phyloP scores from a whole-genome alignment of 2,329 filamentous ascomycete genomes.

The Neocatenulostroma microsporum region DNA sequence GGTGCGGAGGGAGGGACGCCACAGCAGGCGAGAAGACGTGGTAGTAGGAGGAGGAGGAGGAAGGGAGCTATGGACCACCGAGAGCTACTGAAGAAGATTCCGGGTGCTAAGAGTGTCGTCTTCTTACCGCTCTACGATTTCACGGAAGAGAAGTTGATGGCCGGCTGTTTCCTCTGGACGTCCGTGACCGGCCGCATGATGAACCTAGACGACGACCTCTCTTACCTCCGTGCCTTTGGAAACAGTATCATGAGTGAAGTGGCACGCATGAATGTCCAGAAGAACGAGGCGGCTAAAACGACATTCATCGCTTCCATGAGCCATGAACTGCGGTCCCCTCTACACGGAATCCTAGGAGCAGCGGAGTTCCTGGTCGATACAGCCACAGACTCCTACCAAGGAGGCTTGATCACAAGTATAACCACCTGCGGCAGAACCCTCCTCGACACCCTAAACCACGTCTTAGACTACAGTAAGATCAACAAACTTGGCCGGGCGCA shows the following conservation, averaged over 20 bases:
- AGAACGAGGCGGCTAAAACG: slow-evolving; percentile 40
- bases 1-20: background rate
- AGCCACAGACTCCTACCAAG: slow-evolving; percentile 33
- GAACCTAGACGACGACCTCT: slow-evolving; percentile 31
- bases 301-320: slow-evolving; percentile 45
- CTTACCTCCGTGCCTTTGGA: slow-evolving; percentile 36
- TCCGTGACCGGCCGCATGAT: slow-evolving; percentile 37
- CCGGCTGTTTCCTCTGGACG: slow-evolving; percentile 41
- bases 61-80: slow-evolving; percentile 6
- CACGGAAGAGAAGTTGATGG: slow-evolving; percentile 34
- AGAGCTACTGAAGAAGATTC: slow-evolving; percentile 7
- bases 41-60: slow-evolving; percentile 1
- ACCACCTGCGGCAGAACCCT: slow-evolving; percentile 43
- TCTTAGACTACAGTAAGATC: slow-evolving; percentile 39
- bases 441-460: slow-evolving; percentile 38
- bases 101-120: slow-evolving; percentile 36
- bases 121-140: slow-evolving; percentile 48
- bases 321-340: slow-evolving; percentile 43
- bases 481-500: slow-evolving; percentile 29
- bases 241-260: slow-evolving; percentile 35
- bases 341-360: slow-evolving; percentile 41
- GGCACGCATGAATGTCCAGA: slow-evolving; percentile 30
- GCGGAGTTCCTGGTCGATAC: slow-evolving; percentile 43
- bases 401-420: slow-evolving; percentile 40
- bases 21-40: background rate